A percentile compares a stretch with the other conserved stretches of the same genome.
These are phyloP conservation scores for Calonectria ilicicola DNA, from an alignment of 2,329 filamentous ascomycete species.

Conservation along the genomic window DNA sequence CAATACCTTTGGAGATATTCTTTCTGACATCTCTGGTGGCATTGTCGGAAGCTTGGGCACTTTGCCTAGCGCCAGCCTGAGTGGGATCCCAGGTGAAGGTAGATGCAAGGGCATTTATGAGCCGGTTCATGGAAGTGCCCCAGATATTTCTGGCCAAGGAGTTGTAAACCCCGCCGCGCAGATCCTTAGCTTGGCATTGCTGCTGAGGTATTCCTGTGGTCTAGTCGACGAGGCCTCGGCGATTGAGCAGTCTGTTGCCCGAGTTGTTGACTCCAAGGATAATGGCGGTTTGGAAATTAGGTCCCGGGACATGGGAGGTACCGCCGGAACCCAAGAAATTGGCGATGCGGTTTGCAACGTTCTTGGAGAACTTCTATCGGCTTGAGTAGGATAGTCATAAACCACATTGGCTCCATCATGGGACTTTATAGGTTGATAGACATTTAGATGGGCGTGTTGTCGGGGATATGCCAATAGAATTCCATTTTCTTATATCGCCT, in stretches of 20 bases:
- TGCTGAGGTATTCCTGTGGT: slow-evolving; percentile 79
- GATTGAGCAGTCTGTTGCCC: slow-evolving; percentile 73
- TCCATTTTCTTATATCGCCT: too few species aligned
- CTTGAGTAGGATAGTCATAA: not conserved
- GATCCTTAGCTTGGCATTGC: slow-evolving; percentile 79
- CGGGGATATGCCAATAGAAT: too few species aligned
- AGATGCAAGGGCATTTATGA: slow-evolving; percentile 79
- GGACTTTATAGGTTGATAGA: not conserved
- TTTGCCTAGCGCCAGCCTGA: slow-evolving; percentile 58
- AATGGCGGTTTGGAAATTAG: slow-evolving; percentile 60
- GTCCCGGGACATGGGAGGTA: slow-evolving; percentile 75
- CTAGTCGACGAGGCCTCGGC: slow-evolving; percentile 70
- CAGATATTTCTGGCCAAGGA: slow-evolving; percentile 79
- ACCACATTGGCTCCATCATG: not conserved
- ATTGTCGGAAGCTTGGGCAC: slow-evolving; percentile 59
- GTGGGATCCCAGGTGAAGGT: slow-evolving; percentile 53
- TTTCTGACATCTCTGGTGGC: slow-evolving; percentile 59
- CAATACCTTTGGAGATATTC: slow-evolving; percentile 62
- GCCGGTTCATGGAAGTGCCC: slow-evolving; percentile 80
- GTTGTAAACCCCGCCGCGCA: slow-evolving; percentile 80
- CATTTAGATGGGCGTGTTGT: not conserved
- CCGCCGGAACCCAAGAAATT: slow-evolving; percentile 71
- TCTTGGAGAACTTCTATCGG: slow-evolving; percentile 11
- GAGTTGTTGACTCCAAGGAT: slow-evolving; percentile 68
- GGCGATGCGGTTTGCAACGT: slow-evolving; percentile 66